These are phyloP conservation scores for Fusarium solani-melongenae DNA, from an alignment of 2,329 filamentous ascomycete species.

Conservation along the genomic window DNA sequence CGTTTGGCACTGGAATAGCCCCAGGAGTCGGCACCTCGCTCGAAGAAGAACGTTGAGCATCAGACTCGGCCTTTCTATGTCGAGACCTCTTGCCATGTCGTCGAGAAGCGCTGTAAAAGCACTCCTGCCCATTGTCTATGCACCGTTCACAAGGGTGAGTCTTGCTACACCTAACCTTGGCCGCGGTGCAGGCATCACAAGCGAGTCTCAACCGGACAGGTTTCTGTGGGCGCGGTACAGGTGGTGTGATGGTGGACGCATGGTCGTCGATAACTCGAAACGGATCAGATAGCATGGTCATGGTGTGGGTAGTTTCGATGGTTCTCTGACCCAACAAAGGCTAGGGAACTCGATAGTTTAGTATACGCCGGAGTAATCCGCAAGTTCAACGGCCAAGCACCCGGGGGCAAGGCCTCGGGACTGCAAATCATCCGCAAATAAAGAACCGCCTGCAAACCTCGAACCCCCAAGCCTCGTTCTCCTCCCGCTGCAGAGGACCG, in stretches of 20 bases:
- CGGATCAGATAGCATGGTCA: not conserved
- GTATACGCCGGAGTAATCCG: not conserved
- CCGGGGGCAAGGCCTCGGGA: not conserved
- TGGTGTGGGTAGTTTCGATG: not conserved
- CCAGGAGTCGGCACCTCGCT: conserved; percentile 6
- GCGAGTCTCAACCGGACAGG: conserved; percentile 27
- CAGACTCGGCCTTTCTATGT: conserved; percentile 14
- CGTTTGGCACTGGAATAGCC: not conserved
- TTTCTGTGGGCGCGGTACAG: conserved; percentile 6
- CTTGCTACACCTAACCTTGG: conserved; percentile 32
- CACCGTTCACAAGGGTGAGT: conserved; percentile 32
- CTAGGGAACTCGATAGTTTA: not conserved
- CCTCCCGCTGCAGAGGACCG: conserved; percentile 20
- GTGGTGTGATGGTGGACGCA: not conserved
- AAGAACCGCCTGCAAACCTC: not conserved
- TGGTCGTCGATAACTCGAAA: conserved; percentile 4
- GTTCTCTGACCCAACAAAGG: not conserved
- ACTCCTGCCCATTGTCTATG: conserved; percentile 24
- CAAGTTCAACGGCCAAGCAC: conserved; percentile 11
- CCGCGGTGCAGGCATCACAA: conserved; percentile 31
- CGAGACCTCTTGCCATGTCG: conserved; percentile 23
- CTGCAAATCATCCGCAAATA: conserved; percentile 1
- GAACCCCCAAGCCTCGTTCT: conserved; percentile 15
- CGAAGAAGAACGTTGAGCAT: conserved; percentile 1
- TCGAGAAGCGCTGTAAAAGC: conserved; percentile 20